A percentile compares a stretch with the other conserved stretches of the same genome.
Evolutionary conservation across 345 rosid species (phyloP).

Genomic region (Carallia brachiata): DNA sequence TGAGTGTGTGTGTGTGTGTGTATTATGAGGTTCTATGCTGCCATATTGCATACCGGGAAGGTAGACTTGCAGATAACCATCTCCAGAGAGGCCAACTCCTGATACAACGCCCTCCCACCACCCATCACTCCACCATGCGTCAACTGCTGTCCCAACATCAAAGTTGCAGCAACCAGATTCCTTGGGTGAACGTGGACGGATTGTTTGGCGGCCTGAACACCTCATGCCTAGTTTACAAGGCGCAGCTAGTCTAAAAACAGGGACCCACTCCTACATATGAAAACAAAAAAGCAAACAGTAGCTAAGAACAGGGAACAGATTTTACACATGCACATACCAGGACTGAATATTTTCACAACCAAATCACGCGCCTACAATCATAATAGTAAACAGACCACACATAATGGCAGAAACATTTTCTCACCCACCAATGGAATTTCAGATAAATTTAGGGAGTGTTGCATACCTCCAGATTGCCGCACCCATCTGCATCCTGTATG

Average conservation of each 20-base stretch:
- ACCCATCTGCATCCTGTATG: constrained; percentile 74
- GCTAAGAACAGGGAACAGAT: too few species aligned
- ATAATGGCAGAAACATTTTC: too few species aligned
- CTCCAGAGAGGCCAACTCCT: constrained; percentile 30
- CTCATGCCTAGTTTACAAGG: constrained; percentile 87
- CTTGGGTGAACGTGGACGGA: constrained; percentile 62
- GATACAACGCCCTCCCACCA: constrained; percentile 96
- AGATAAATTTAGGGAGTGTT: too few species aligned
- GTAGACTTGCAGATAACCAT: constrained; percentile 57
- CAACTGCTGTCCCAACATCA: constrained; percentile 65
- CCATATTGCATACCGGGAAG: constrained; percentile 58
- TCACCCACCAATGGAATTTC: too few species aligned
- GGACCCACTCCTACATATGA: constrained; percentile 74
- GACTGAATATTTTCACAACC: too few species aligned
- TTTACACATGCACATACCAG: too few species aligned
- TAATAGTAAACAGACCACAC: too few species aligned
- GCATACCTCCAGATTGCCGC: constrained; percentile 80
- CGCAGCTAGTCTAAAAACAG: constrained; percentile 56
- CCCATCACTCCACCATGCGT: constrained; percentile 99
- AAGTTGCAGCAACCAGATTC: constrained; percentile 23
- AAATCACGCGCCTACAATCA: too few species aligned
- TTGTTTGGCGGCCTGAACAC: constrained; percentile 57
- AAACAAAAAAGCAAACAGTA: neutral
- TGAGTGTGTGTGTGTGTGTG: neutral
- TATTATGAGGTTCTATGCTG: constrained; percentile 1